Conservation (phyloP, 1,284 basidiomycete genomes). For the Cryptococcus depauperatus region DNA sequence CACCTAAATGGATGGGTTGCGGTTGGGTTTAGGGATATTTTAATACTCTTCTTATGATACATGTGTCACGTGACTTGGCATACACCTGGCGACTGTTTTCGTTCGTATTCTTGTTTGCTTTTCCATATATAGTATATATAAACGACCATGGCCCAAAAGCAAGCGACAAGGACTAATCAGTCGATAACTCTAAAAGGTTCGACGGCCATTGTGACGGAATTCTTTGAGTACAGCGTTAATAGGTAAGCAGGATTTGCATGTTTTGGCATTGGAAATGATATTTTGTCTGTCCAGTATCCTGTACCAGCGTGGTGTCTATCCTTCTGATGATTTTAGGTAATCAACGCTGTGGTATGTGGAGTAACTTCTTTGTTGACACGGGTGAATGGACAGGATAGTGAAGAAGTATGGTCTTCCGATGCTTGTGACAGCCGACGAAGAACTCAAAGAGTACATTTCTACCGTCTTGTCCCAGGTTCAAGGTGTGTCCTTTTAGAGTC, state of each 20-base stretch:
- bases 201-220: conserved; percentile 90
- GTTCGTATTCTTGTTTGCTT: neutral
- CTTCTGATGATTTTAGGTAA: conserved; percentile 79
- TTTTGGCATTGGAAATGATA: conserved; percentile 8
- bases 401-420: conserved; percentile 98
- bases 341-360: neutral
- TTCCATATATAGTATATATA: neutral
- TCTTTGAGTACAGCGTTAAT: conserved; percentile 97
- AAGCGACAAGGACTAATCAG: conserved; percentile 43
- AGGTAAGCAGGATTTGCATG: conserved; percentile 54
- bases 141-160: conserved; percentile 41
- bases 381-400: conserved; percentile 70
- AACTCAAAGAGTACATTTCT: conserved; percentile 82
- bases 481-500: conserved; percentile 51
- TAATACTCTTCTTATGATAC: no score
- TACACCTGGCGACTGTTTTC: neutral
- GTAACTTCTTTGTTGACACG: neutral
- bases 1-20: no score
- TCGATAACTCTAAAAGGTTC: conserved; percentile 90
- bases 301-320: conserved; percentile 95
- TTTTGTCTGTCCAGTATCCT: conserved; percentile 72
- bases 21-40: no score
- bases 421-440: conserved; percentile 85
- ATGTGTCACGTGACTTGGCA: no score
- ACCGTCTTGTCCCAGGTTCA: conserved; percentile 86